Base-by-base conservation (phyloP, 2,329 filamentous ascomycete genomes). In the Colletotrichum theobromicola region DNA sequence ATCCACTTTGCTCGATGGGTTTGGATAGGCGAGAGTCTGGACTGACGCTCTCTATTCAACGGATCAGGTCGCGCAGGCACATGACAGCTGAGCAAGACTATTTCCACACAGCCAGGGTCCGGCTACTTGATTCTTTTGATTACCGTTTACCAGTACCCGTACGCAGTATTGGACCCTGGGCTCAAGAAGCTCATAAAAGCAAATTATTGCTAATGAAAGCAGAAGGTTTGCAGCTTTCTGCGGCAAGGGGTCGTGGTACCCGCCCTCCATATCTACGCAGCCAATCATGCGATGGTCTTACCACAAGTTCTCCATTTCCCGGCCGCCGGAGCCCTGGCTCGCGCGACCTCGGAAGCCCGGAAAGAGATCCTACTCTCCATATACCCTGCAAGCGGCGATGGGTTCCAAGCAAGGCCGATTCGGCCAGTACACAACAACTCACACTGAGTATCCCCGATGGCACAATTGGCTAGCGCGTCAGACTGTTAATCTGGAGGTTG, bases 381-480 rank as follows among this genome's bases (percentile, higher is more conserved):
- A 74, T 74, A 61, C 37, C 24, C 32, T 10, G 13, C 37, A 46
- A 57, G 28, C 30, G 7, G 3, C 3, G 1, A 0, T 0, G 2
- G 12, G 3, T 5, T 10, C 12, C 30, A 58, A 63, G 35, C 35
- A 35, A 53, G 7, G 21, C 57, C 16, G 34, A 24, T 15, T 8
- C 24, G 10, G 13, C 32, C 9, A 24, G 28, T 18, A 34, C 4
- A 8, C 24, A 32, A 9, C 30, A 5, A 32, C 62, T 63, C 34
- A 16, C 18, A 3, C 7, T 4, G 72, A 67, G 68, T 28, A 64
- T 75, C 72, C 72, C 72, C 72, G 68, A 63, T 75, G 72, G 72
- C 72, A 75, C 72, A 75, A 75, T 75, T 75, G 72, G 72, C 72
- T 75, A 75, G 72, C 72, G 72, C 72, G 72, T 75, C 72, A 75